These are phyloP conservation scores for Phlebiopsis gigantea DNA, from an alignment of 768 basidiomycete genomes.

Conservation along the genomic window DNA sequence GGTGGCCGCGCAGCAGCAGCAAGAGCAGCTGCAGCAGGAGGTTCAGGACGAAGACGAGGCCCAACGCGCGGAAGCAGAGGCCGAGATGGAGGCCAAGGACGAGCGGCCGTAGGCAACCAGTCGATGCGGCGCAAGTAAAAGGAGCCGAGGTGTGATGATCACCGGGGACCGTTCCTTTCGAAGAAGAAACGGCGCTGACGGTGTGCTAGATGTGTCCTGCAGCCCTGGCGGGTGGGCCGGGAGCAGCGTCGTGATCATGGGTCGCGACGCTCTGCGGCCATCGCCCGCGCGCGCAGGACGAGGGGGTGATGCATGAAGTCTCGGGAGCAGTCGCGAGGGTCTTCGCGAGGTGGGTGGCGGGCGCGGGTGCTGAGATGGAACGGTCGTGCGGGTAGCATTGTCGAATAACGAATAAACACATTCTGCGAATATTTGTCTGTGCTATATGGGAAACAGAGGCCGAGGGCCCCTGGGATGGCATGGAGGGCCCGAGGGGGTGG, in stretches of 20 bases:
- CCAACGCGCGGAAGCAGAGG: no score
- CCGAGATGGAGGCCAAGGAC: not conserved
- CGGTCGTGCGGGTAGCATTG: no score
- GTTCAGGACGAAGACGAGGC: not conserved
- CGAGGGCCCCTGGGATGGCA: conserved; percentile 1
- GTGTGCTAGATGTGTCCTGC: not conserved
- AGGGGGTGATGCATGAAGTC: not conserved
- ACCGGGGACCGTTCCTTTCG: not conserved
- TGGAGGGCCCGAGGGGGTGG: conserved; percentile 8
- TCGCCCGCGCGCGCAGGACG: not conserved
- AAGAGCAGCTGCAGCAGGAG: conserved; percentile 1
- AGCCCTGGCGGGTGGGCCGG: not conserved
- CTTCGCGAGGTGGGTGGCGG: not conserved
- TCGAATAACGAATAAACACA: no score
- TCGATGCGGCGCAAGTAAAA: not conserved
- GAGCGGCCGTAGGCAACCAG: not conserved
- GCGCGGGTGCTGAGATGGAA: no score
- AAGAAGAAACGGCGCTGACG: not conserved
- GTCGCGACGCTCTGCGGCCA: conserved; percentile 4
- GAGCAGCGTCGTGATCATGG: conserved; percentile 8
- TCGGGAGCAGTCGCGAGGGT: not conserved
- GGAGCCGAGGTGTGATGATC: conserved; percentile 6
- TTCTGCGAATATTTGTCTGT: not conserved
- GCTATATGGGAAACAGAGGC: not conserved
- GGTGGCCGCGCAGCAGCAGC: not conserved